These are phyloP conservation scores for Verticillium tricorpus DNA, from an alignment of 2,329 filamentous ascomycete species.

Conservation along the genomic window DNA sequence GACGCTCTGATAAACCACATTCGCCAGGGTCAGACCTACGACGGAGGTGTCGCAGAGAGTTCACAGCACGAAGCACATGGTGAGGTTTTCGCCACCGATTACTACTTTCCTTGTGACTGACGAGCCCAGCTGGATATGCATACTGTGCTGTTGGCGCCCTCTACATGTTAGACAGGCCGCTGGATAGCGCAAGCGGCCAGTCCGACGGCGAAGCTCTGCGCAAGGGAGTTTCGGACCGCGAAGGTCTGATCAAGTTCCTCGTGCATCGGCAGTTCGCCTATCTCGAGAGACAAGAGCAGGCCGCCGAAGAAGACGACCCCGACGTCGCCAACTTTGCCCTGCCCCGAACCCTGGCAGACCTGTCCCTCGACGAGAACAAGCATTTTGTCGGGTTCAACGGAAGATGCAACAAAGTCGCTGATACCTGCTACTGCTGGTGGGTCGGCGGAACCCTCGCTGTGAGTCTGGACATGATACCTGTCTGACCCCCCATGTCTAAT, in stretches of 20 bases:
- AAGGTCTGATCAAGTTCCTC: conserved; percentile 48
- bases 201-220: conserved; percentile 25
- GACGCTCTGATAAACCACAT: conserved; percentile 68
- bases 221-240: conserved; percentile 26
- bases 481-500: neutral
- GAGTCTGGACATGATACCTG: conserved; percentile 16
- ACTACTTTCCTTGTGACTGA: conserved; percentile 10
- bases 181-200: conserved; percentile 30
- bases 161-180: conserved; percentile 64
- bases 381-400: conserved; percentile 78
- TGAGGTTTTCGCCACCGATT: conserved; percentile 29
- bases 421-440: conserved; percentile 98
- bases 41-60: conserved; percentile 77
- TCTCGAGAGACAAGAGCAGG: conserved; percentile 39
- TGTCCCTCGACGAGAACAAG: conserved; percentile 23
- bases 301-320: conserved; percentile 38
- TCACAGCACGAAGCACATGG: conserved; percentile 80
- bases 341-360: conserved; percentile 26
- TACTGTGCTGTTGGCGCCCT: conserved; percentile 83
- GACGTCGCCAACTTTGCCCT: conserved; percentile 23
- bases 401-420: conserved; percentile 82
- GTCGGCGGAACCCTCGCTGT: conserved; percentile 60
- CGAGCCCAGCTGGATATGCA: conserved; percentile 71
- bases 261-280: conserved; percentile 61
- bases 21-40: conserved; percentile 66